Evolutionary conservation across 768 basidiomycete species (phyloP), one percentile per base, ranked within the genome.

Genomic region (Russula virescens): DNA sequence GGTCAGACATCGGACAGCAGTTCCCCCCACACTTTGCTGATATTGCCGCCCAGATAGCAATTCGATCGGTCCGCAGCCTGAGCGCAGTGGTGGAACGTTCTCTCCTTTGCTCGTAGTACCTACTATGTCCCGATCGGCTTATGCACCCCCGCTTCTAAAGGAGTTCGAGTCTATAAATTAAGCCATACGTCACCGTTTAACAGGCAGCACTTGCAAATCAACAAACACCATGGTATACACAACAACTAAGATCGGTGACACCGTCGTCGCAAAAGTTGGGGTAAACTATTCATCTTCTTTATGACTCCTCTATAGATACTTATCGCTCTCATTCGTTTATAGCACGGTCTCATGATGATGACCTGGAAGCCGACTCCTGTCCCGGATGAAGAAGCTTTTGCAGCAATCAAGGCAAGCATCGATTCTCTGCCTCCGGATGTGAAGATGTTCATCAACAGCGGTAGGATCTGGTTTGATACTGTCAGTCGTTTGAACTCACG

Each of bases 341-440:
- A 78, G 81, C 68, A 66, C 28, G 83, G 84, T 0, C 73, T 85
- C 53, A 82, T 84, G 82, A 73, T 78, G 69, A 80, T 85, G 77
- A 86, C 82, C 74, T 81, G 77, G 84, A 78, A 67, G 19, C 73
- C 78, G n/a, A 71, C 68, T 18, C 75, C 77, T 11, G 72, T 79
- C 42, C 73, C 82, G 1, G 85, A 88, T 61, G 84, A 84, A 61
- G 77, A 82, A 43, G 81, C 81, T 18, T 87, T 89, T 64, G 81
- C 79, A 40, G 76, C 83, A 6, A 85, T 89, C 74, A 83, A 81
- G 69, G 78, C 78, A 10, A 78, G 78, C 3, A 67, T 82, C 55
- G 74, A 78, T 43, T 70, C 74, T 0, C 68, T 80, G 35, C 78
- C 79, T 1, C 65, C 74, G 0, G 80, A 77, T 19, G 72, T 72